These are phyloP conservation scores for Ceratocystis papillata DNA, from an alignment of 2,329 filamentous ascomycete genomes.

Conservation along the genomic window DNA sequence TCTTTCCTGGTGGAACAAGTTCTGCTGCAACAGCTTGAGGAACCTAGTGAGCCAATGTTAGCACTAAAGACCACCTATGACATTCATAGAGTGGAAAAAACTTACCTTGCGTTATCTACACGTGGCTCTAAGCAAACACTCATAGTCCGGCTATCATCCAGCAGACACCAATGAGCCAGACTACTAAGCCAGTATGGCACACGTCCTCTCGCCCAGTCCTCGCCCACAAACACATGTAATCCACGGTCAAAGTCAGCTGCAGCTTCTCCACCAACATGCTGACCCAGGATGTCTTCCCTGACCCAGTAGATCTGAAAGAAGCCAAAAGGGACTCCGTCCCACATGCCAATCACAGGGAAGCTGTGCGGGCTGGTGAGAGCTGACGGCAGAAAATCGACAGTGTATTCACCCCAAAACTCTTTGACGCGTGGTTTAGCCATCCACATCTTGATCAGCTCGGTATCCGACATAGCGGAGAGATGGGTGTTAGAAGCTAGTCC, in stretches of 20 bases:
- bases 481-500: constrained; percentile 32
- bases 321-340: constrained; percentile 90
- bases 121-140: constrained; percentile 78
- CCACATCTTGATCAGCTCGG: constrained; percentile 65
- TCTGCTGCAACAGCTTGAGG: constrained; percentile 53
- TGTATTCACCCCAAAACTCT: constrained; percentile 67
- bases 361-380: constrained; percentile 60
- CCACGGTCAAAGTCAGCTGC: constrained; percentile 77
- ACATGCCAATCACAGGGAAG: constrained; percentile 85
- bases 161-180: constrained; percentile 74
- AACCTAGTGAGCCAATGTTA: constrained; percentile 29
- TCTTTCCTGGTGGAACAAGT: constrained; percentile 76
- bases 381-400: constrained; percentile 54
- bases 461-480: constrained; percentile 41
- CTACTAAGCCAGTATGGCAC: constrained; percentile 74
- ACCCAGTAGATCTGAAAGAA: constrained; percentile 99
- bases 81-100: background rate
- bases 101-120: constrained; percentile 80
- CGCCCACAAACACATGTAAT: constrained; percentile 78
- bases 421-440: constrained; percentile 76
- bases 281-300: constrained; percentile 74
- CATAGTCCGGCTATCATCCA: constrained; percentile 69
- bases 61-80: background rate
- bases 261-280: constrained; percentile 48
- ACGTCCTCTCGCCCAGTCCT: constrained; percentile 80